These are phyloP conservation scores for Ormosia semicastrata DNA, from an alignment of 306 rosid species.

Conservation along the genomic window DNA sequence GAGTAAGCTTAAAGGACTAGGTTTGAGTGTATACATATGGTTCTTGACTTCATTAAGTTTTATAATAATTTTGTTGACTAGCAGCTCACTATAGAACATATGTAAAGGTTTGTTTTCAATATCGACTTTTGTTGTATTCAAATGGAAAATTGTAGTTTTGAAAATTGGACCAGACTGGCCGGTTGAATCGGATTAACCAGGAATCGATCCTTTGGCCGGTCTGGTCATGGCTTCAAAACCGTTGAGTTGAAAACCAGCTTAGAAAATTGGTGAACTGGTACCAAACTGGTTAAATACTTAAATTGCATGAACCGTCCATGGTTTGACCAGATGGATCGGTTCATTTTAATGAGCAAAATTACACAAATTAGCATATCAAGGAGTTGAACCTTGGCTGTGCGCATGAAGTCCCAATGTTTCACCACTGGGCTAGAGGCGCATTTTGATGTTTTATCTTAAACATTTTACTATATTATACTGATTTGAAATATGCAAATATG, in stretches of 20 bases:
- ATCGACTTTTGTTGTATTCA: not conserved
- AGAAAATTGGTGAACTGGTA: not conserved
- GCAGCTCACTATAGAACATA: not conserved
- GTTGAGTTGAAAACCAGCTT: no score
- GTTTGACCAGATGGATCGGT: not conserved
- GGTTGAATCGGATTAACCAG: no score
- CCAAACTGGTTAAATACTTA: not conserved
- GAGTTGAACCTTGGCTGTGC: no score
- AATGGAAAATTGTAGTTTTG: not conserved
- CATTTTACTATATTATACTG: no score
- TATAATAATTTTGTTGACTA: not conserved
- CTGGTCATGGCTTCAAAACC: no score
- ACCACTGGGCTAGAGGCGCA: no score
- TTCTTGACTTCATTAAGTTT: conserved; percentile 15
- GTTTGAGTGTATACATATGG: not conserved
- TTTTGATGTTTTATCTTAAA: no score
- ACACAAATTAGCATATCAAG: no score
- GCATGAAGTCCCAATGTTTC: no score
- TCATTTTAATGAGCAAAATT: no score
- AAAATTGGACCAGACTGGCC: not conserved
- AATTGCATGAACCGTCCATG: not conserved
- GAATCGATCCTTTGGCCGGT: no score
- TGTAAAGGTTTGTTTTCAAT: not conserved
- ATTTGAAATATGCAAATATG: no score
- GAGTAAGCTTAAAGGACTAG: conserved; percentile 3